Evolutionary conservation across 129 eudicot genomes (phyloP).

Genomic region (Flaveria robusta): DNA sequence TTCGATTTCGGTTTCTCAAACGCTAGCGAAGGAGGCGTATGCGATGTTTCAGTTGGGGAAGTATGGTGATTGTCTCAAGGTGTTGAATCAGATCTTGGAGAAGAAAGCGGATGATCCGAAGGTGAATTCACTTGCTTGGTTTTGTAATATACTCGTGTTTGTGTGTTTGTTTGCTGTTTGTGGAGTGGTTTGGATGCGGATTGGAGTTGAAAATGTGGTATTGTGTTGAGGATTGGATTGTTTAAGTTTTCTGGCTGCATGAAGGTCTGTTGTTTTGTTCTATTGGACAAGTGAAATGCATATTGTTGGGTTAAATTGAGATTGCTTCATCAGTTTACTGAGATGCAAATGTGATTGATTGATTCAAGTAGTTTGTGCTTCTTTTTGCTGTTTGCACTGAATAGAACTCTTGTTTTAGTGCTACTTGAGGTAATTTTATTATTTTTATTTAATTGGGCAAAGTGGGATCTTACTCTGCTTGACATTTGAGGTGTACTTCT

Average conservation of each 20-base stretch:
- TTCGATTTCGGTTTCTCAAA: constrained; percentile 52
- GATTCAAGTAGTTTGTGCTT: constrained; percentile 8
- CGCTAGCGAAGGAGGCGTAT: constrained; percentile 78
- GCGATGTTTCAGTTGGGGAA: constrained; percentile 71
- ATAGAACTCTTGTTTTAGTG: not conserved
- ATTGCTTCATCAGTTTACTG: too few species aligned
- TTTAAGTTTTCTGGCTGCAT: constrained; percentile 9
- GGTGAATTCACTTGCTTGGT: constrained; percentile 41
- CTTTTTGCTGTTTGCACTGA: constrained; percentile 14
- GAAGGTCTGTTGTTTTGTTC: not conserved
- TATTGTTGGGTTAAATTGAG: not conserved
- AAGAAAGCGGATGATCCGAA: constrained; percentile 69
- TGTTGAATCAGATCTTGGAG: constrained; percentile 70
- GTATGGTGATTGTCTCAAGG: constrained; percentile 59
- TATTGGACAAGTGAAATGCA: constrained; percentile 9
- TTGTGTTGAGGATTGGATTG: not conserved
- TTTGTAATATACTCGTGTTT: not conserved
- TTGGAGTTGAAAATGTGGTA: constrained; percentile 10
- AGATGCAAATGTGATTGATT: constrained; percentile 10
- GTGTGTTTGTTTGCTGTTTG: not conserved
- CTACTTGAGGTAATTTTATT: not conserved
- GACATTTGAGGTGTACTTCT: not conserved
- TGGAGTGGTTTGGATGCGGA: not conserved
- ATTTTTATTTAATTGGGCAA: not conserved
- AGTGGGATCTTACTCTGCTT: not conserved